These are phyloP conservation scores for Fagopyrum homotropicum DNA, from an alignment of 148 eudicot species.

Conservation along the genomic window DNA sequence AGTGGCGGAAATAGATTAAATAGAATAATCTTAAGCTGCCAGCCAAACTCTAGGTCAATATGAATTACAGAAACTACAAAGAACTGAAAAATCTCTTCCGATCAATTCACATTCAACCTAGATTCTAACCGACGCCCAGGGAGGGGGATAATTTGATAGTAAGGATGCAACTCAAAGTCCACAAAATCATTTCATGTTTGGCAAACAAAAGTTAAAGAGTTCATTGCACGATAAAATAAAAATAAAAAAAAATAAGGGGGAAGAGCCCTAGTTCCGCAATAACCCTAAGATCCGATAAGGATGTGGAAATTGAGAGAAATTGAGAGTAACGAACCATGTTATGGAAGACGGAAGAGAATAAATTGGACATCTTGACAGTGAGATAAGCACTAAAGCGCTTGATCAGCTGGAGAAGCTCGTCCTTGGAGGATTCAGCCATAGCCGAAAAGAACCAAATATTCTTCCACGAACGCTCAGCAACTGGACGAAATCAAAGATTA, in stretches of 20 bases:
- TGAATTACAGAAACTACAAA: not conserved
- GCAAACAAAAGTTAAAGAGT: no score
- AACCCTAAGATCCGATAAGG: slow-evolving; percentile 16
- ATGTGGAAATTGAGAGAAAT: not conserved
- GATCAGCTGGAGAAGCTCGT: slow-evolving; percentile 50
- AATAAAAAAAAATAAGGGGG: not conserved
- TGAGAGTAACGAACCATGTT: slow-evolving; percentile 28
- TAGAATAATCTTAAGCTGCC: not conserved
- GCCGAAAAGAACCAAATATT: slow-evolving; percentile 9
- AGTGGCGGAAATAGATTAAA: not conserved
- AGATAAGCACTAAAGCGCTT: slow-evolving; percentile 58
- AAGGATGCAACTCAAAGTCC: not conserved
- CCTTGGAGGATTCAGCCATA: slow-evolving; percentile 66
- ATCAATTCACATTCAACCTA: not conserved
- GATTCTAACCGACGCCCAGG: not conserved
- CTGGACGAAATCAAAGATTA: not conserved
- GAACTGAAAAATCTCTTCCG: not conserved
- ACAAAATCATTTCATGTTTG: not conserved
- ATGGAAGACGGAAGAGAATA: slow-evolving; percentile 27
- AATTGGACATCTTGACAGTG: slow-evolving; percentile 49
- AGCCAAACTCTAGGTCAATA: not conserved
- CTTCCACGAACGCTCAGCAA: slow-evolving; percentile 12
- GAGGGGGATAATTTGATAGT: not conserved
- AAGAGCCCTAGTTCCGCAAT: not conserved
- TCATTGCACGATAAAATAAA: not conserved